A percentile compares a stretch with the other conserved stretches of the same genome.
Evolutionary conservation across 352 stramenopile species (phyloP).

Genomic region (Phytophthora pistaciae): DNA sequence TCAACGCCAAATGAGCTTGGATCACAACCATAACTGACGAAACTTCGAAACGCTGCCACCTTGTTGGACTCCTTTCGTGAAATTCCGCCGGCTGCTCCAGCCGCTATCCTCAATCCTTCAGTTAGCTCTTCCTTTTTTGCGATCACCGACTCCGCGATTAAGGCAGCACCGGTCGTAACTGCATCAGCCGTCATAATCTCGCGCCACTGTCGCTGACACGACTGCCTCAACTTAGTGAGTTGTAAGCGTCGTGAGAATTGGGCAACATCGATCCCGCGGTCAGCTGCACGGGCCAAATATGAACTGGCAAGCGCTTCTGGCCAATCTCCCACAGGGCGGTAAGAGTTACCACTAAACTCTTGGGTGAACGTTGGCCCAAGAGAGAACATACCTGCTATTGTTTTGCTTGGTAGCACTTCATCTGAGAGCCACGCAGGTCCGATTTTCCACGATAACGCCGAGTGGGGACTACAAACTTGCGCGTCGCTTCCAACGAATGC

Average conservation of each 20-base stretch:
- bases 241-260: constrained; percentile 57
- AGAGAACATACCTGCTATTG: constrained; percentile 72
- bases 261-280: constrained; percentile 64
- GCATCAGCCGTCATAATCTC: constrained; percentile 32
- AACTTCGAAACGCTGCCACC: constrained; percentile 52
- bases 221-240: constrained; percentile 50
- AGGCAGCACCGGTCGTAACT: constrained; percentile 11
- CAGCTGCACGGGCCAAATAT: constrained; percentile 64
- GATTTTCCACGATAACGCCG: constrained; percentile 71
- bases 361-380: constrained; percentile 67
- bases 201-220: constrained; percentile 59
- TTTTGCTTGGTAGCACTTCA: constrained; percentile 55
- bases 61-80: constrained; percentile 51
- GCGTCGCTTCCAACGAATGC: constrained; percentile 81
- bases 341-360: constrained; percentile 73
- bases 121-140: constrained; percentile 56
- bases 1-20: constrained; percentile 72
- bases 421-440: constrained; percentile 76
- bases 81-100: constrained; percentile 5
- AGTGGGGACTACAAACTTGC: constrained; percentile 69
- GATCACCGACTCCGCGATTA: constrained; percentile 37
- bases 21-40: constrained; percentile 68
- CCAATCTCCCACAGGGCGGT: constrained; percentile 75
- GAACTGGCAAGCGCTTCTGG: constrained; percentile 68
- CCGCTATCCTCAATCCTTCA: constrained; percentile 42